Evolutionary conservation across 169 alveolate species (phyloP), one percentile per base, ranked within the genome.

Genomic region (Amoebophrya sp.): DNA sequence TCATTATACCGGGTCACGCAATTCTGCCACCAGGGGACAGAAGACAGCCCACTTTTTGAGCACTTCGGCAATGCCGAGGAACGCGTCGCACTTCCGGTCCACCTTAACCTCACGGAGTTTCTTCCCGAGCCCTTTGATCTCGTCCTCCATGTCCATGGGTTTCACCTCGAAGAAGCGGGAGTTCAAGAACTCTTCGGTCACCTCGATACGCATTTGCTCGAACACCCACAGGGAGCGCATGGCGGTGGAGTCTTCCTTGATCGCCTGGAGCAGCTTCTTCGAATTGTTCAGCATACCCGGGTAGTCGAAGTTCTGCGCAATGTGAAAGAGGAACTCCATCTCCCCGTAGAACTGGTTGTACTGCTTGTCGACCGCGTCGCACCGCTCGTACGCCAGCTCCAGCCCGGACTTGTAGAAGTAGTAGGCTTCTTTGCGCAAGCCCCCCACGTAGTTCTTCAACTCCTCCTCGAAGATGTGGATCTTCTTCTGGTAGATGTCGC

Each of bases 1-100:
- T 38, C 88, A 14, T 0, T 39, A n/a, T 18, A 0, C 95, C 54
- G 97, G 98, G 90, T 97, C 98, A 89, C 98, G 97, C 40, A 98
- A 97, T 94, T 98, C 98, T 10, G 97, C 96, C 29, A 97, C 95
- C 89, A 97, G 95, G 35, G 99, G 99, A 39, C 97, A 95, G 95
- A 97, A 96, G 83, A 95, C 96, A 89, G 96, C 94, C 99, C 99
- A 97, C 90, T 95, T 94, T 93, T 92, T 92, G 88, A 94, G 90
- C 89, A 91, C 93, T 53, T 93, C 95, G 92, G 89, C 93, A 0
- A 97, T 94, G 89, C 98, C 98, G 35, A 94, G 93, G 95, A 95
- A 97, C 66, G 98, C 98, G 89, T 96, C 96, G 83, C 98, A 94
- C 95, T 97, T 96, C 91, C 96, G 96, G 95, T 97, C 99, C 90